phyloP scores from a whole-genome alignment of 1,139 yeast species.

The Taiozyma sp. region DNA sequence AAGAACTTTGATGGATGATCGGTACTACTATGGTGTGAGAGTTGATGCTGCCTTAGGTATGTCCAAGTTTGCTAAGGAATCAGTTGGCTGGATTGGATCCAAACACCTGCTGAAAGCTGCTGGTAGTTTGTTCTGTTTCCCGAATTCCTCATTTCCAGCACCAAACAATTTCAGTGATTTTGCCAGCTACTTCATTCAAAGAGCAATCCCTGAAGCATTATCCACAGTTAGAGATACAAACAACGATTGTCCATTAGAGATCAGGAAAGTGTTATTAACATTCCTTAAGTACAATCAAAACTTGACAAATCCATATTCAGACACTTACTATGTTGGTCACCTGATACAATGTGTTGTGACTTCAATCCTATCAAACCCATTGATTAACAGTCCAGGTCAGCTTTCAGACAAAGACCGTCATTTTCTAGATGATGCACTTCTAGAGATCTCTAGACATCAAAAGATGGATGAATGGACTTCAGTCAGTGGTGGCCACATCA shows the following conservation, averaged over 20 bases:
- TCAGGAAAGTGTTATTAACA: constrained; percentile 62
- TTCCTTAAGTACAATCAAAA: constrained; percentile 84
- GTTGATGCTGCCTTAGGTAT: constrained; percentile 83
- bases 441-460: constrained; percentile 67
- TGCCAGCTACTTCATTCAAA: constrained; percentile 64
- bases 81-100: constrained; percentile 65
- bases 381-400: constrained; percentile 19
- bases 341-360: constrained; percentile 55
- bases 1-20: constrained; percentile 75
- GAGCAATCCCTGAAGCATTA: constrained; percentile 60
- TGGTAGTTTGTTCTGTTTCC: constrained; percentile 69
- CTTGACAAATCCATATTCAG: constrained; percentile 72
- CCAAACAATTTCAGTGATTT: constrained; percentile 77
- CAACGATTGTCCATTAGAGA: constrained; percentile 64
- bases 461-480: constrained; percentile 86
- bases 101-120: constrained; percentile 69
- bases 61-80: constrained; percentile 59
- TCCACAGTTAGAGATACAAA: constrained; percentile 54
- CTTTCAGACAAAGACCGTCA: constrained; percentile 25
- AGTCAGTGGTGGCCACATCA: constrained; percentile 51
- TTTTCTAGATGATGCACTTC: constrained; percentile 41
- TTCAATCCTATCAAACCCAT: constrained; percentile 34
- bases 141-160: constrained; percentile 58
- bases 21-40: constrained; percentile 89
- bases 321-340: constrained; percentile 59